phyloP scores from a whole-genome alignment of 2,329 filamentous ascomycete species.

The Cladosporium velox region DNA sequence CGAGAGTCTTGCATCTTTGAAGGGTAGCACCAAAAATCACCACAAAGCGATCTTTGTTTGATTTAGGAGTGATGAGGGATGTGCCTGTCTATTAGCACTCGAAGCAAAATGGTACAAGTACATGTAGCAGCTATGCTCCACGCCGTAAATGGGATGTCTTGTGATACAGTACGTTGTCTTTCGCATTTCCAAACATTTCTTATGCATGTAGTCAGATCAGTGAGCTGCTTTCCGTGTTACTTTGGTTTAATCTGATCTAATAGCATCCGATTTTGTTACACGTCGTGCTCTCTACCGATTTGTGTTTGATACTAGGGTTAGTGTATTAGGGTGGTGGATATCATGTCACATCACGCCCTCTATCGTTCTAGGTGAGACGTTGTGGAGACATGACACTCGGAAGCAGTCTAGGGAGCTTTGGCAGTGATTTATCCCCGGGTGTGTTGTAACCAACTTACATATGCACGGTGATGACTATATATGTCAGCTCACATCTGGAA shows the following conservation, averaged over 20 bases:
- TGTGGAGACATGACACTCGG: background rate
- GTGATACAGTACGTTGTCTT: background rate
- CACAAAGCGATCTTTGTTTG: background rate
- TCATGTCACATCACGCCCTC: background rate
- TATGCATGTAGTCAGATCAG: background rate
- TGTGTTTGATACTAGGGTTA: background rate
- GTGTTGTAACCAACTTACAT: background rate
- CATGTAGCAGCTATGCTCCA: background rate
- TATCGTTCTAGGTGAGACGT: background rate
- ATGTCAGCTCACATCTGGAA: background rate
- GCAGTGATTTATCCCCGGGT: background rate
- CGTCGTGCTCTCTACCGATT: background rate
- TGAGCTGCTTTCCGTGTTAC: background rate
- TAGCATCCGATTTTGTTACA: background rate
- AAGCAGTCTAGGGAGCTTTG: background rate
- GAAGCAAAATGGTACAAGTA: background rate
- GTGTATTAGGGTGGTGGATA: background rate
- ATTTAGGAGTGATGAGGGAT: background rate
- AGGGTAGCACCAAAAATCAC: background rate
- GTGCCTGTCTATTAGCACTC: background rate
- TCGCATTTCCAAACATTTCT: background rate
- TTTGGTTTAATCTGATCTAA: background rate
- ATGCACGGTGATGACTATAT: background rate
- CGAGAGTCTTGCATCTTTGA: background rate
- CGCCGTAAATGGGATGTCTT: background rate